phyloP scores from a whole-genome alignment of 139 green algal species.

The Closterium sp. region DNA sequence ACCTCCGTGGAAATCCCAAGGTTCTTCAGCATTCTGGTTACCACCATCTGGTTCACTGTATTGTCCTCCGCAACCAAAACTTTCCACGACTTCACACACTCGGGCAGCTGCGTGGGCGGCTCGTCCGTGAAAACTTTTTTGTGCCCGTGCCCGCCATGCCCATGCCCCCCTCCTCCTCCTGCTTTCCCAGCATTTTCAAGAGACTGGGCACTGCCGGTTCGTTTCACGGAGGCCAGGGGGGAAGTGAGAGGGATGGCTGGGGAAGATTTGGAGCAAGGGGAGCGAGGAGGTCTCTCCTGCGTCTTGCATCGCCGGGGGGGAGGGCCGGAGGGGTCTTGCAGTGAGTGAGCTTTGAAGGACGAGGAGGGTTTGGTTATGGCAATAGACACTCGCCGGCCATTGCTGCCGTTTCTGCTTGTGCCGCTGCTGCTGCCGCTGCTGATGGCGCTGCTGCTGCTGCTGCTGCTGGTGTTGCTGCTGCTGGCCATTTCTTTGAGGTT shows the following conservation, averaged over 20 bases:
- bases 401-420: not conserved
- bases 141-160: not conserved
- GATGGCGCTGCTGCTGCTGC: too few relatives aligned
- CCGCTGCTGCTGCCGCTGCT: not conserved
- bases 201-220: too few relatives aligned
- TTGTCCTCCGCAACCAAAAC: constrained; percentile 38
- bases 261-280: not conserved
- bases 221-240: too few relatives aligned
- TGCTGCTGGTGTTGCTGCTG: not conserved
- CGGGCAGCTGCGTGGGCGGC: not conserved
- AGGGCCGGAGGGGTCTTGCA: not conserved
- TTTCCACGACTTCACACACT: not conserved
- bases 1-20: constrained; percentile 12
- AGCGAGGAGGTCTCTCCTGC: not conserved
- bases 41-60: constrained; percentile 44
- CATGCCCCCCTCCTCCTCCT: too few relatives aligned
- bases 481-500: not conserved
- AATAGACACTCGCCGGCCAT: not conserved
- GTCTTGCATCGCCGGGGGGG: not conserved
- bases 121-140: not conserved
- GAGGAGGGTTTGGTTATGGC: not conserved
- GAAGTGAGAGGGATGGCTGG: not conserved
- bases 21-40: constrained; percentile 27
- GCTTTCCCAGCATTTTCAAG: too few relatives aligned
- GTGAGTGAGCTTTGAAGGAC: not conserved